Percentiles rank a stretch among this genome's conserved stretches.
Conservation (phyloP, 2,329 filamentous ascomycete genomes). For the Fusarium torulosum region DNA sequence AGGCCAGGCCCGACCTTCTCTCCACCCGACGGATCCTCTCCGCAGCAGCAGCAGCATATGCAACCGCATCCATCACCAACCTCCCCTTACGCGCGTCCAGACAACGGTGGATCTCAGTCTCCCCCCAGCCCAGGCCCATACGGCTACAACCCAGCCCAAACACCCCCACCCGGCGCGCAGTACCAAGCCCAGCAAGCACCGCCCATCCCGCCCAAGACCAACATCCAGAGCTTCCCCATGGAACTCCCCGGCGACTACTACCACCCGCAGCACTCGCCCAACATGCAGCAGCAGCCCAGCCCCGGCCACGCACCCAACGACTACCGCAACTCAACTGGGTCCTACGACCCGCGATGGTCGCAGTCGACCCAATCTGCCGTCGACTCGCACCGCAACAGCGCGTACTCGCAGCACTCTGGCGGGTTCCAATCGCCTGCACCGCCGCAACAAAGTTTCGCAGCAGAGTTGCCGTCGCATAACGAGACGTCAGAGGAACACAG, state of each 20-base stretch:
- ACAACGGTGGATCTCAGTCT: conserved; percentile 30
- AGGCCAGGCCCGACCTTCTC: conserved; percentile 43
- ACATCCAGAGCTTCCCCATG: conserved; percentile 48
- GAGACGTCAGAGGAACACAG: conserved; percentile 62
- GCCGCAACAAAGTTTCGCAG: conserved; percentile 57
- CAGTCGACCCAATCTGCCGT: conserved; percentile 45
- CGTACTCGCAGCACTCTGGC: conserved; percentile 42
- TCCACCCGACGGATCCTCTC: conserved; percentile 40
- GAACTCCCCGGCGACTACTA: conserved; percentile 66
- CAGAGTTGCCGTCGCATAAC: conserved; percentile 61
- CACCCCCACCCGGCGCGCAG: conserved; percentile 35
- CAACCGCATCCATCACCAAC: conserved; percentile 46
- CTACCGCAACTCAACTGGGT: conserved; percentile 45
- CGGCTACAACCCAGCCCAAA: conserved; percentile 37
- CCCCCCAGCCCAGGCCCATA: conserved; percentile 42
- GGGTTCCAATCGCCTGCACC: conserved; percentile 56
- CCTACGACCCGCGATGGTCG: conserved; percentile 59
- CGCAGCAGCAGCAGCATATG: conserved; percentile 32
- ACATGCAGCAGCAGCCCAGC: conserved; percentile 42
- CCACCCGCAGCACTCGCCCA: conserved; percentile 55
- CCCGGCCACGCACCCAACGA: conserved; percentile 29
- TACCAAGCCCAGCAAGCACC: conserved; percentile 40
- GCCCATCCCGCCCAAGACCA: conserved; percentile 44
- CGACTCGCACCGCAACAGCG: conserved; percentile 46
- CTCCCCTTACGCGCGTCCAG: conserved; percentile 34